These are phyloP conservation scores for Trichoderma erinaceum DNA, from an alignment of 495 filamentous ascomycete genomes.

Conservation along the genomic window DNA sequence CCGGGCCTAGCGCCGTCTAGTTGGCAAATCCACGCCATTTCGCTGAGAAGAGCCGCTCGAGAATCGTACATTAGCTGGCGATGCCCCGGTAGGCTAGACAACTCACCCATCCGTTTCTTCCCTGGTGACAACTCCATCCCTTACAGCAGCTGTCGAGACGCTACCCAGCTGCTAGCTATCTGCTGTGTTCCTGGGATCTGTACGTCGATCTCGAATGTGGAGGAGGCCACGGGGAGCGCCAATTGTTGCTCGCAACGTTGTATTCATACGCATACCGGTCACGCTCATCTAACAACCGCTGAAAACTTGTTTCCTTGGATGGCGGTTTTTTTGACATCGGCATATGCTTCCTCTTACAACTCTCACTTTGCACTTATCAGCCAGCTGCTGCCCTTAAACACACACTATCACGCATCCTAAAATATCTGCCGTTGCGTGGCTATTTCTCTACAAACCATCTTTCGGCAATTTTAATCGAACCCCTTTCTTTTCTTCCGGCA, in stretches of 20 bases:
- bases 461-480: background rate
- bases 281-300: background rate
- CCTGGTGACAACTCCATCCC: background rate
- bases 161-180: background rate
- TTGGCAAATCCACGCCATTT: background rate
- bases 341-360: background rate
- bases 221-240: background rate
- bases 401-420: background rate
- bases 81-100: constrained; percentile 7
- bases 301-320: background rate
- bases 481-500: background rate
- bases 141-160: background rate
- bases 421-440: background rate
- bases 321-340: background rate
- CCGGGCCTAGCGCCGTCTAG: constrained; percentile 7
- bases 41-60: background rate
- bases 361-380: background rate
- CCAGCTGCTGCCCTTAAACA: background rate
- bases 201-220: background rate
- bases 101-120: background rate
- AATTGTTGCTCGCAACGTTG: background rate
- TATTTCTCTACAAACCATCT: background rate
- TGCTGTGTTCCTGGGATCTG: background rate
- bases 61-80: constrained; percentile 8
- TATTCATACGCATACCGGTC: background rate